These are phyloP conservation scores for Stentor roeselii DNA, from an alignment of 73 alveolate species.

Conservation along the genomic window DNA sequence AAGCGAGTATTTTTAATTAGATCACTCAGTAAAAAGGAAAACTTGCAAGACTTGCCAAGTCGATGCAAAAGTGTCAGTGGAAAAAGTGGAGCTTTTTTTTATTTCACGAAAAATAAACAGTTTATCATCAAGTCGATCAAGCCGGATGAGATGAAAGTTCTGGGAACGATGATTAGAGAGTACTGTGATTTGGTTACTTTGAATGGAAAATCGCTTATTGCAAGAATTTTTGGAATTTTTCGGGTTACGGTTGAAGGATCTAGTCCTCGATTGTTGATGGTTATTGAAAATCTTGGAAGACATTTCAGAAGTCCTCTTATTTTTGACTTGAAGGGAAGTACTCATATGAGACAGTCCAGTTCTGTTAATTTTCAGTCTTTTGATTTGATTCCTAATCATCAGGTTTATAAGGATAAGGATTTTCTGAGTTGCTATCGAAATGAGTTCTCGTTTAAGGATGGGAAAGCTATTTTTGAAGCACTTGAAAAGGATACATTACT, in stretches of 20 bases:
- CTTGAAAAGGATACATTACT: not conserved
- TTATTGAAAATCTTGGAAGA: not conserved
- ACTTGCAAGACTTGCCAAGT: not conserved
- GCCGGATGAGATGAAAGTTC: not conserved
- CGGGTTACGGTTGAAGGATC: not conserved
- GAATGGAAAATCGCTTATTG: not conserved
- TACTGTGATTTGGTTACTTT: not conserved
- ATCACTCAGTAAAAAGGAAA: not conserved
- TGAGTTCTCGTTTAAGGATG: not conserved
- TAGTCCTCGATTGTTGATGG: not conserved
- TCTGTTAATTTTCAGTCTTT: no score
- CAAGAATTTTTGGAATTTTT: not conserved
- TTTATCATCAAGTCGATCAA: not conserved
- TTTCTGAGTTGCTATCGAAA: no score
- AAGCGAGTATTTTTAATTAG: not conserved
- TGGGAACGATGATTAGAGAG: not conserved
- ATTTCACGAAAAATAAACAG: conserved; percentile 5
- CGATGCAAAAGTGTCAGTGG: not conserved
- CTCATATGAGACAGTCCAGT: not conserved
- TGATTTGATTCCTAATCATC: not conserved
- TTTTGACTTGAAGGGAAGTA: conserved; percentile 22
- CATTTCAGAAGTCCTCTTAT: not conserved
- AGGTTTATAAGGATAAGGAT: conserved; percentile 14
- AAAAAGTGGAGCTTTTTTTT: conserved; percentile 18
- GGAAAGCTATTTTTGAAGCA: not conserved